These are phyloP conservation scores for Ustilago loliicola DNA, from an alignment of 1,284 basidiomycete genomes.

Conservation along the genomic window DNA sequence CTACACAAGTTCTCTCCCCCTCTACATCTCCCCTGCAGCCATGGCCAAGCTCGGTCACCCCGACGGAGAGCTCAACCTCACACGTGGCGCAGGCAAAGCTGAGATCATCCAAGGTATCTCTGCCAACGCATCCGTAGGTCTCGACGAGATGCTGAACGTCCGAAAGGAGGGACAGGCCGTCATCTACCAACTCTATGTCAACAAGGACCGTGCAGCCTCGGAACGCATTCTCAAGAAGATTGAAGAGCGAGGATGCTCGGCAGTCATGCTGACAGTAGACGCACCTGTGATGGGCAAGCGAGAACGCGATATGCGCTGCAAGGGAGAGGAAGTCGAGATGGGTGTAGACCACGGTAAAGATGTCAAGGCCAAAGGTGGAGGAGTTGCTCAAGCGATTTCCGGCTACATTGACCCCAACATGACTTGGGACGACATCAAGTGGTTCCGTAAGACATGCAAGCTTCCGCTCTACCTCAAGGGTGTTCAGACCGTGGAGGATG, in stretches of 20 bases:
- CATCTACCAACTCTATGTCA: constrained; percentile 80
- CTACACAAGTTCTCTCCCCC: constrained; percentile 39
- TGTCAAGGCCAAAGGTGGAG: constrained; percentile 55
- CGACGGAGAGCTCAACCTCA: constrained; percentile 90
- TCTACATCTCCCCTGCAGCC: constrained; percentile 85
- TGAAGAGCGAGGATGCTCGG: constrained; percentile 79
- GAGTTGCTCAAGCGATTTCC: constrained; percentile 73
- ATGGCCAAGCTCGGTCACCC: constrained; percentile 92
- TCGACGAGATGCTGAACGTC: constrained; percentile 77
- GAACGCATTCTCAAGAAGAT: constrained; percentile 81
- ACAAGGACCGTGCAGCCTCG: constrained; percentile 79
- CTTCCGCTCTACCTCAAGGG: constrained; percentile 87
- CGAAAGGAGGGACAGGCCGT: constrained; percentile 75
- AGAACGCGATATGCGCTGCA: constrained; percentile 78
- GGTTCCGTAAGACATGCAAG: constrained; percentile 81
- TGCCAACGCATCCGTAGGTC: constrained; percentile 84
- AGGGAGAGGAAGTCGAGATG: constrained; percentile 70
- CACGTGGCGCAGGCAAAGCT: constrained; percentile 78
- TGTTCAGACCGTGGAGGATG: constrained; percentile 77
- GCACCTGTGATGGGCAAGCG: constrained; percentile 87
- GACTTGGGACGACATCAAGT: constrained; percentile 76
- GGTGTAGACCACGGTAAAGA: constrained; percentile 57
- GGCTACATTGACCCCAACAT: constrained; percentile 74
- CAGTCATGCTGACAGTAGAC: constrained; percentile 91
- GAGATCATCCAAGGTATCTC: constrained; percentile 89